Base-by-base conservation (phyloP, 495 filamentous ascomycete species). In the Daldinia concentrica region DNA sequence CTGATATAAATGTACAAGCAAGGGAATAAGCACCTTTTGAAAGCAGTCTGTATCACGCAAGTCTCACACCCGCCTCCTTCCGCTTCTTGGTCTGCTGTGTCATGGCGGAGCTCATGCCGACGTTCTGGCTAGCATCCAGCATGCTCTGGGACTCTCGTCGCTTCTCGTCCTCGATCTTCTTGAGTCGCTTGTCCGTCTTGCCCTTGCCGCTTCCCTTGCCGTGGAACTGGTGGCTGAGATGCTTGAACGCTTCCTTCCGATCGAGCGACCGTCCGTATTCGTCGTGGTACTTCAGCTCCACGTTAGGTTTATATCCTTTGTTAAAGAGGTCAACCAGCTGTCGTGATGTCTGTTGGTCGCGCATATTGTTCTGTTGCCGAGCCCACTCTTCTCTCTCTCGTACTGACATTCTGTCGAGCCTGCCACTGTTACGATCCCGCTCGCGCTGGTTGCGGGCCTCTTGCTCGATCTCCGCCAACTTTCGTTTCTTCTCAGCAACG, bases 141-240 rank as follows among this genome's bases (percentile, higher is more conserved):
- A 90, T 85, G 74, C 91, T 93, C 86, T 92, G 91, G 0, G 91
- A 87, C 83, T 92, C 89, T 71, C 89, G 87, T 77, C 91, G 91
- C 87, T 94, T 95, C 83, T 98, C 94, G 72, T 95, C 93, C 62
- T 95, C 95, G 80, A 97, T 95, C 88, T 95, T 97, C 89, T 98
- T 97, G 56, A 99, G 81, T 60, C 87, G 84, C 83, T 98, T 98
- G 84, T 98, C 95, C 26, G 93, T 98, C 90, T 99, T 99, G 83
- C 91, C 91, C 86, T 98, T 98, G 58, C 95, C 95, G 75, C 90
- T 94, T 48, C 94, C 94, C 82, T 98, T 98, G 60, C 95, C 95
- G 82, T 99, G 95, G 89, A 99, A 99, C 79, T 96, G 92, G 81
- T 99, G 95, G 74, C 89, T 93, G 51, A 98, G 84, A 76, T 98